Percentiles rank a stretch among this genome's conserved stretches.
These are phyloP conservation scores for Russula brevipes DNA, from an alignment of 768 basidiomycete genomes.

Conservation along the genomic window DNA sequence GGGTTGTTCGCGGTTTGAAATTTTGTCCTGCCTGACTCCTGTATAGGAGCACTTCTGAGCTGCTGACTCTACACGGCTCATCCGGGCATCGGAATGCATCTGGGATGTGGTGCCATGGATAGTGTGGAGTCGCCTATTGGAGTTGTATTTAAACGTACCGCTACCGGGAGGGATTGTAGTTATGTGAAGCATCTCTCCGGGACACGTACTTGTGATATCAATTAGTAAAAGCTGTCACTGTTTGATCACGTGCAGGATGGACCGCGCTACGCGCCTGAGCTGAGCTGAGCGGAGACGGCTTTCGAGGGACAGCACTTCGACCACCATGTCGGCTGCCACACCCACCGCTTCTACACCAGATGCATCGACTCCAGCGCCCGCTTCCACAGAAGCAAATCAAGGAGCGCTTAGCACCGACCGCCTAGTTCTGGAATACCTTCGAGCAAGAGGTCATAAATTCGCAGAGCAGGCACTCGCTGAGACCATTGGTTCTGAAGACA, in stretches of 20 bases:
- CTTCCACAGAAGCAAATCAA: slow-evolving; percentile 39
- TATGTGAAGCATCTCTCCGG: background rate
- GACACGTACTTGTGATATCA: no score
- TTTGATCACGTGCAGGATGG: background rate
- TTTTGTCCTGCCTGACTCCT: slow-evolving; percentile 8
- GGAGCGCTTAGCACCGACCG: slow-evolving; percentile 40
- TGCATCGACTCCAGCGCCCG: slow-evolving; percentile 36
- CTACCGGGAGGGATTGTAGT: background rate
- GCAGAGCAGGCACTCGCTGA: slow-evolving; percentile 44
- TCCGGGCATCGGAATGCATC: background rate
- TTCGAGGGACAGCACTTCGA: background rate
- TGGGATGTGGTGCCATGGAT: background rate
- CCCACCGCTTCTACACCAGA: slow-evolving; percentile 51
- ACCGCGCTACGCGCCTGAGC: background rate
- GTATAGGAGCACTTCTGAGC: slow-evolving; percentile 56
- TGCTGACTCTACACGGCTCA: background rate
- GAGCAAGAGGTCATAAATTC: slow-evolving; percentile 40
- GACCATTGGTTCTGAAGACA: slow-evolving; percentile 35
- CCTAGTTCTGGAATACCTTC: slow-evolving; percentile 46
- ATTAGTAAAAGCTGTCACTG: no score
- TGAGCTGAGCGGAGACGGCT: no score
- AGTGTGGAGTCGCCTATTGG: background rate
- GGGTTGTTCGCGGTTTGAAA: slow-evolving; percentile 27
- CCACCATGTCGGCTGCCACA: slow-evolving; percentile 44
- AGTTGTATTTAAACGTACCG: background rate